phyloP scores from a whole-genome alignment of 2,329 filamentous ascomycete species.

The Claviceps capensis region DNA sequence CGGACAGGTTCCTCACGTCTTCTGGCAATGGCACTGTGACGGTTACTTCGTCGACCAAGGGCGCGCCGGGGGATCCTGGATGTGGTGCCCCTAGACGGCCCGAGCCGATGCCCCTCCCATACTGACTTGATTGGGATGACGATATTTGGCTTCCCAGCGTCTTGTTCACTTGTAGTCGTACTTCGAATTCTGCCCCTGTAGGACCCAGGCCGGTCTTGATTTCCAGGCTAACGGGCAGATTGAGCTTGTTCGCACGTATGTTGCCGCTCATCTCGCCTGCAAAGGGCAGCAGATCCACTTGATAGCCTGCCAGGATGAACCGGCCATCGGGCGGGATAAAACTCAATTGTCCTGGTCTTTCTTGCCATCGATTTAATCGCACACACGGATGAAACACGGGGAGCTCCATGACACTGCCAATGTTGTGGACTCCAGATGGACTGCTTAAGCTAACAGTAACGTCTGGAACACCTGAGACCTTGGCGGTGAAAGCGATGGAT shows the following conservation, averaged over 20 bases:
- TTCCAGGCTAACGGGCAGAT: constrained; percentile 70
- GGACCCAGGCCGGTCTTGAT: constrained; percentile 68
- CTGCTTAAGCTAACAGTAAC: constrained; percentile 69
- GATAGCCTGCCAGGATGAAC: constrained; percentile 88
- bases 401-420: constrained; percentile 63
- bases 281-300: constrained; percentile 76
- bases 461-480: constrained; percentile 89
- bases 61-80: constrained; percentile 41
- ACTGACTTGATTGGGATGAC: constrained; percentile 20
- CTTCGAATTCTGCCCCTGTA: constrained; percentile 74
- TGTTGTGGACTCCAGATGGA: constrained; percentile 65
- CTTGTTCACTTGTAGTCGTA: constrained; percentile 58
- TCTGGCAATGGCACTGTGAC: constrained; percentile 68
- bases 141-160: constrained; percentile 36
- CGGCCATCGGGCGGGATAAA: constrained; percentile 92
- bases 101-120: constrained; percentile 29
- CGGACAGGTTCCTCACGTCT: constrained; percentile 68
- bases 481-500: constrained; percentile 86
- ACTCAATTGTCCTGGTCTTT: constrained; percentile 79
- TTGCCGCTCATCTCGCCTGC: constrained; percentile 42
- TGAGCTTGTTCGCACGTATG: constrained; percentile 49
- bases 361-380: constrained; percentile 75
- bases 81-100: constrained; percentile 27
- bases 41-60: constrained; percentile 59
- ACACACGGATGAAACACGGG: constrained; percentile 97